A percentile compares a stretch with the other conserved stretches of the same genome.
Evolutionary conservation across 129 eudicot genomes (phyloP).

Genomic region (Dittrichia graveolens): DNA sequence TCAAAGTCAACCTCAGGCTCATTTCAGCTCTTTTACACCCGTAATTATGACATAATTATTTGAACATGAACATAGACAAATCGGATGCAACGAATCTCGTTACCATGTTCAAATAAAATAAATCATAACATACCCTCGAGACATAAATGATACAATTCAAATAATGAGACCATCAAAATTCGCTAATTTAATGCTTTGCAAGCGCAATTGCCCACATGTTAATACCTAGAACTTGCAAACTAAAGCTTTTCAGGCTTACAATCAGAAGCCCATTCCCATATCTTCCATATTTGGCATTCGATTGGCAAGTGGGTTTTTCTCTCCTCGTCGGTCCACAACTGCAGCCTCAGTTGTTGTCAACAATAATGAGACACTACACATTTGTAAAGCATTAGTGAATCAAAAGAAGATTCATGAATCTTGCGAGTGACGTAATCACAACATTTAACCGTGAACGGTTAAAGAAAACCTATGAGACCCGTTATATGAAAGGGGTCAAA

Average conservation of each 20-base stretch:
- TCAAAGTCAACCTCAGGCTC: too few relatives aligned
- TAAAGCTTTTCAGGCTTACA: neutral
- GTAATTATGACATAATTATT: too few relatives aligned
- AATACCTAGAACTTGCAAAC: neutral
- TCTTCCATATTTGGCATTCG: conserved; percentile 83
- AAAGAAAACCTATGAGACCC: neutral
- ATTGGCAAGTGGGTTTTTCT: conserved; percentile 65
- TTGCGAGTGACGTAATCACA: neutral
- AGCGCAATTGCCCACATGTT: too few relatives aligned
- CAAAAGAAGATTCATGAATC: neutral
- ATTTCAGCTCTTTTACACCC: too few relatives aligned
- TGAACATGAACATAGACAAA: too few relatives aligned
- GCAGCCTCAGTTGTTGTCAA: conserved; percentile 80
- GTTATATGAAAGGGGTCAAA: neutral
- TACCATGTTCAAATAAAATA: too few relatives aligned
- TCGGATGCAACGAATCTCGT: too few relatives aligned
- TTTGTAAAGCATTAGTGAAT: neutral
- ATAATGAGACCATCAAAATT: too few relatives aligned
- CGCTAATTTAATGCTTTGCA: too few relatives aligned
- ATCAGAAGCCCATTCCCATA: conserved; percentile 49
- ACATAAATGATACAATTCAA: too few relatives aligned
- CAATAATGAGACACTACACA: conserved; percentile 69
- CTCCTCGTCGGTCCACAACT: conserved; percentile 60
- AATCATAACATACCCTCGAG: too few relatives aligned
- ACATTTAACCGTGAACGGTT: neutral